Evolutionary conservation across 257 asterid species (phyloP).

Genomic region (Solanum raphanifolium): DNA sequence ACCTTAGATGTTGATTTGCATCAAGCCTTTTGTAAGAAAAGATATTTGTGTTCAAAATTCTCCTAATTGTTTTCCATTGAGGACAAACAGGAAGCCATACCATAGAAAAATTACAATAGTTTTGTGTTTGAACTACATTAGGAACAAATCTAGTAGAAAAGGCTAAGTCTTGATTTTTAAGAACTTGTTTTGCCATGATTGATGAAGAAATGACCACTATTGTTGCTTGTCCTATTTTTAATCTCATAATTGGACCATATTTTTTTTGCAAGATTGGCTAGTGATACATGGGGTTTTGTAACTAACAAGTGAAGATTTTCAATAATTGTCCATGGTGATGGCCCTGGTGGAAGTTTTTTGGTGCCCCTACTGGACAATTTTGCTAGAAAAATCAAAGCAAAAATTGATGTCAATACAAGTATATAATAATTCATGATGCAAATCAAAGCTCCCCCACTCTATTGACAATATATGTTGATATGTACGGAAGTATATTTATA

Average conservation of each 20-base stretch:
- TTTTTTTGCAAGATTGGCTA: slow-evolving; percentile 1
- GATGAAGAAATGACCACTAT: not conserved
- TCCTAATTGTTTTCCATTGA: not conserved
- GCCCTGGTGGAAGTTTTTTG: slow-evolving; percentile 7
- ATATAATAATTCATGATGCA: too few species aligned
- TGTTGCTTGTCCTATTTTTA: not conserved
- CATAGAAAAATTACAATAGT: not conserved
- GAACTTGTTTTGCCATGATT: not conserved
- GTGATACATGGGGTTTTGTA: slow-evolving; percentile 4
- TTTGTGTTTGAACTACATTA: not conserved
- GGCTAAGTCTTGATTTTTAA: not conserved
- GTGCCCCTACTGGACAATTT: not conserved
- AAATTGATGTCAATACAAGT: too few species aligned
- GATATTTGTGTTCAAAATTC: slow-evolving; percentile 24
- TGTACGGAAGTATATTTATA: too few species aligned
- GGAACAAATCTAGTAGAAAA: not conserved
- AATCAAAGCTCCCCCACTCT: too few species aligned
- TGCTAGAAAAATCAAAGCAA: not conserved
- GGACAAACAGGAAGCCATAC: not conserved
- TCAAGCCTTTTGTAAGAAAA: slow-evolving; percentile 8
- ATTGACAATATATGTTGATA: too few species aligned
- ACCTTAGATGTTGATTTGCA: slow-evolving; percentile 35
- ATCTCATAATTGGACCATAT: not conserved
- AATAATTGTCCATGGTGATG: not conserved
- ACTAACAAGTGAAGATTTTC: slow-evolving; percentile 1